Percentiles rank a stretch among this genome's conserved stretches.
phyloP scores from a whole-genome alignment of 73 alveolate genomes.

The Paramecium octaurelia region DNA sequence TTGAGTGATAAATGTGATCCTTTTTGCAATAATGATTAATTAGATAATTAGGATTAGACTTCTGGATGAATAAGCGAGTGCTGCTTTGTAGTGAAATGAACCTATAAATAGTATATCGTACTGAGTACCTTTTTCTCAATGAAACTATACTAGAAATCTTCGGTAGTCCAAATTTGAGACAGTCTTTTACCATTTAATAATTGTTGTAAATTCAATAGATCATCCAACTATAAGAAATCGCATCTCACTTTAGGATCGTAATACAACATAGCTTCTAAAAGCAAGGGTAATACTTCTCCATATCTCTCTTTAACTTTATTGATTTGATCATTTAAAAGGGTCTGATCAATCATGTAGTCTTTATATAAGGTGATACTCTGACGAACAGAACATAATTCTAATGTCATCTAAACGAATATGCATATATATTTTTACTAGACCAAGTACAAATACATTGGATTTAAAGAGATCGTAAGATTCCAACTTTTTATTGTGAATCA shows the following conservation, averaged over 20 bases:
- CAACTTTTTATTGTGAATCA: neutral
- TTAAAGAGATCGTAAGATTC: neutral
- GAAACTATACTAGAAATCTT: slow-evolving; percentile 4
- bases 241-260: neutral
- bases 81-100: neutral
- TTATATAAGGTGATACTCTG: neutral
- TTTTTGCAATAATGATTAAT: neutral
- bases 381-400: slow-evolving; percentile 10
- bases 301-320: neutral
- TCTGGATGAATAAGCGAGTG: slow-evolving; percentile 26
- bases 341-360: neutral
- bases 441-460: neutral
- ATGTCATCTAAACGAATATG: neutral
- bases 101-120: neutral
- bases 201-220: neutral
- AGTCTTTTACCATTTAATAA: neutral
- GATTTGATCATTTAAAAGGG: neutral
- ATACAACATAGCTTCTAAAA: neutral
- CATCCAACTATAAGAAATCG: slow-evolving; percentile 29
- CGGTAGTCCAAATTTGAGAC: neutral
- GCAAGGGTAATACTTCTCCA: neutral
- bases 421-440: neutral
- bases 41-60: slow-evolving; percentile 10
- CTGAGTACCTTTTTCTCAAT: neutral
- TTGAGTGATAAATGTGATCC: slow-evolving; percentile 18